Base-by-base conservation (phyloP, 805 yeast species). In the Ogataea pignaliae region DNA sequence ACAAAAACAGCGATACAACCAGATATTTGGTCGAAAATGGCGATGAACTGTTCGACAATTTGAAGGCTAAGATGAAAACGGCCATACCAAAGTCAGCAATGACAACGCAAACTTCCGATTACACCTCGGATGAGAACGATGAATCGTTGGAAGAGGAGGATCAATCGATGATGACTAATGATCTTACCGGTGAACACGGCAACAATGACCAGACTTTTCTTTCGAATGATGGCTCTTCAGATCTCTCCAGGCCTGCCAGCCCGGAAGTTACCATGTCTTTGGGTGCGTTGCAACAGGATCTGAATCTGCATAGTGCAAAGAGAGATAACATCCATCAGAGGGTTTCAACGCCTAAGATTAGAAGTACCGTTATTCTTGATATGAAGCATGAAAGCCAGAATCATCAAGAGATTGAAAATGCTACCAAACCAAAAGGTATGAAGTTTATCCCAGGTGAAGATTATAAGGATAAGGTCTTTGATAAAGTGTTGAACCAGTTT, bases 361-460 rank as follows among this genome's bases (percentile, higher is more conserved):
- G 41, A 31, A 33, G 39, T 15, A 33, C 3, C 9, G 33, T 30
- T 5, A 10, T 16, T 14, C n/a, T 21, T 11, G 26, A 15, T 16
- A 15, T 16, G n/a, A 21, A 21, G 10, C n/a, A 29, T 12, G 28
- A 32, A 30, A 26, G 29, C 31, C 39, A 17, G 15, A 11, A n/a
- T 2, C 26, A 7, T 21, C 26, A 21, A 21, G 26, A 21, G 26
- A 26, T 13, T 12, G n/a, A 11, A 10, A 14, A 3, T 13, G 36
- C 13, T 11, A 13, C 14, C 12, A 51, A 46, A 29, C 56, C 48
- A n/a, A 54, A 46, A 16, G 59, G 61, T 11, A 39, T 63, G 36
- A 61, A 57, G 14, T 63, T 64, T 38, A 64, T 64, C 7, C 47
- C 66, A 8, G 66, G 61, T 12, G 61, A 55, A 17, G 60, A 60